Base-by-base conservation (phyloP, 495 filamentous ascomycete species). In the Neurospora sp. region DNA sequence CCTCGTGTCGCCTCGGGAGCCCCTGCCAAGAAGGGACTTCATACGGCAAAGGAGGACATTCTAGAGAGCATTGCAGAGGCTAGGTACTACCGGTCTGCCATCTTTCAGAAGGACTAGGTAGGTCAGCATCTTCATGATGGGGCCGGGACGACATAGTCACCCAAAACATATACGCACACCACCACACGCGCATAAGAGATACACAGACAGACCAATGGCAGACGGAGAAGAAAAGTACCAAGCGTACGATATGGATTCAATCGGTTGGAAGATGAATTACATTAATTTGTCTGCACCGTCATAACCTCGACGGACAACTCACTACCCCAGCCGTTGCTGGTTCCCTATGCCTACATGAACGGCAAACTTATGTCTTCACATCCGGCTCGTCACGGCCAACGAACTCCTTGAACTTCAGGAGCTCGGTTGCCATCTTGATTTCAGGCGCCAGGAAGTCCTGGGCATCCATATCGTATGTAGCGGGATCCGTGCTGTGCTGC, bases 381-480 rank as follows among this genome's bases (percentile, higher is more conserved):
- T 97, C 92, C 40, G 96, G 96, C 84, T 97, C 91, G 74, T 92
- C 93, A 65, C 94, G 89, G 74, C 93, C 94, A 76, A 98, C 87
- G 78, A 89, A 92, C 82, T 97, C 91, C 85, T 97, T 89, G 83
- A 99, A 91, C 84, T 91, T 91, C 79, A 99, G 84, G 69, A 99
- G 85, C 41, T 90, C 88, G 17, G 94, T 89, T 2, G 95, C 93
- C 76, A 97, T 85, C 74, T 90, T 86, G 74, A 99, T 91, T 76
- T 96, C 94, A 69, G 93, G 91, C 86, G 91, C 89, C 73, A 99
- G 87, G 85, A 97, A 99, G n/a, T 94, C 94, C 81, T 98, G 94
- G 8, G 94, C 93, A 81, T 92, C 91, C 76, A 91, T 76, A 65
- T 81, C 86, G 76, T 93, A 96, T 71, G 89, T 93, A 70, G 85